Evolutionary conservation across 768 basidiomycete species (phyloP), one percentile per base, ranked within the genome.

Genomic region (Mycena sanguinolenta): DNA sequence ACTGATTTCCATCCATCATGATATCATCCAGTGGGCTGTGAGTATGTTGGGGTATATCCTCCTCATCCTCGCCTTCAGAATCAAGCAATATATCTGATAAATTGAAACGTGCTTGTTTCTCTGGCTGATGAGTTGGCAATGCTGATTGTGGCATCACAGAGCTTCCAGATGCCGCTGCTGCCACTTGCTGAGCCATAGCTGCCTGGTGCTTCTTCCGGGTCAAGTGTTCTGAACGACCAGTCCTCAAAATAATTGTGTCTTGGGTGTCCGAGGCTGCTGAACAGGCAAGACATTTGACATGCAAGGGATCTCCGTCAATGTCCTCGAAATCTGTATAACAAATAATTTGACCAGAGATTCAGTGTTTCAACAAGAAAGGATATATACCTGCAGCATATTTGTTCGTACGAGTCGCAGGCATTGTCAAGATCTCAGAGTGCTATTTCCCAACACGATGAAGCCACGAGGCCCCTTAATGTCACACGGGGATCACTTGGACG

Each of bases 241-340:
- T 3, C 17, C 17, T 50, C 61, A 52, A 23, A 28, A 63, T 23
- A 23, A 38, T 63, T n/a, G 49, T 63, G 34, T 63, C 61, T 27
- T 53, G 61, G 3, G 30, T 52, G 16, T 63, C 49, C 2, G 52
- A 54, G 10, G 52, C 62, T 1, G 46, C 61, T 2, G 61, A 63
- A 39, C 61, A 63, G n/a, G 21, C 46, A 34, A 63, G n/a, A 21
- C 61, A 63, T 28, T 63, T 63, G 9, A 63, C 61, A 28, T 21
- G 61, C 17, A 32, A 52, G 13, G 61, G 32, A 53, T 63, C 50
- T 2, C 4, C 9, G 13, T 1, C n/a, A 32, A 63, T 16, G 19
- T 63, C 50, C 23, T 52, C 49, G 38, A 63, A 63, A 2, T 36
- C 61, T 63, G 32, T 30, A 2, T 2, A n/a, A n/a, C n/a, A n/a